Evolutionary conservation across 108 stramenopile genomes (phyloP), one percentile per base, ranked within the genome.

Genomic region (Nitzschia putrida): DNA sequence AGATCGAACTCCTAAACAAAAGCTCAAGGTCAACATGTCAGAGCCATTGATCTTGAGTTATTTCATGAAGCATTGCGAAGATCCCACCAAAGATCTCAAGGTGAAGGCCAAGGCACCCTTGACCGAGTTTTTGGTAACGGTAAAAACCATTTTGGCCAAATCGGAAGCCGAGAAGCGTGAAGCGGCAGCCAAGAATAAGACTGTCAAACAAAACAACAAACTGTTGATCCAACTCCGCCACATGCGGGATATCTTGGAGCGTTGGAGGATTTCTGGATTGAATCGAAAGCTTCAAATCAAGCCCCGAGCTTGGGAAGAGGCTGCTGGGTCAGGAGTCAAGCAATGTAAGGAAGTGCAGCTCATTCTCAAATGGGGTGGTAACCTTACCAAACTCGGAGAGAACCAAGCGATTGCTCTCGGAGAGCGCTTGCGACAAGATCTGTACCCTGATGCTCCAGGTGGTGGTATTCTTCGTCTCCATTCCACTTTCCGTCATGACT

Each of bases 341-440:
- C 76, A 69, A 61, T 87, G 87, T 58, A 76, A 29, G 47, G 53
- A 61, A 44, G 78, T 98, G 16, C 94, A 94, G 63, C 70, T 99
- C 6, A 94, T 99, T 58, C 80, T 99, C 18, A 99, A 99, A 83
- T 99, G 98, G 98, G 99, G 99, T 12, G 99, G 99, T 0, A 97
- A 97, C 60, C 82, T 99, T 57, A 99, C 97, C 20, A 88, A 95
- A 64, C 77, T 96, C 40, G 97, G 97, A 9, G 71, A 74, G 45
- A 51, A 90, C 66, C 99, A 99, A 80, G 95, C 97, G 1, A 88
- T 95, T 71, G 72, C 73, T 59, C 82, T 99, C 41, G 99, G 99
- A 7, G 85, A 91, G 40, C 82, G 84, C 18, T 89, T 98, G 51
- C 85, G 99, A 7, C 83, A 90, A 53, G 79, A 83, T 22, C 76